Evolutionary conservation across 1,284 basidiomycete species (phyloP), one percentile per base, ranked within the genome.

Genomic region (Naganishia sp.): DNA sequence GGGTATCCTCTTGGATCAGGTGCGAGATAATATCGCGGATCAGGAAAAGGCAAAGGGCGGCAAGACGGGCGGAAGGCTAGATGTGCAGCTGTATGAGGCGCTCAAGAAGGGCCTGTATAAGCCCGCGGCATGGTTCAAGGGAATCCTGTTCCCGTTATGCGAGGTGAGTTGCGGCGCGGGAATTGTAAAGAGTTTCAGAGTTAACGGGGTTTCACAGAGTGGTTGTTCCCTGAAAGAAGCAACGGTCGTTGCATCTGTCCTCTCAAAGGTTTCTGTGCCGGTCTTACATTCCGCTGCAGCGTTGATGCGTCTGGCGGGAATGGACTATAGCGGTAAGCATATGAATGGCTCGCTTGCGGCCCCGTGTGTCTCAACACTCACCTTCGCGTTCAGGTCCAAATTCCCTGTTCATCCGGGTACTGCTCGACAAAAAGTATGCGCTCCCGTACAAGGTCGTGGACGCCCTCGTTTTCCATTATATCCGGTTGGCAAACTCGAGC

Each of bases 381-480:
- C 25, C 4, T 39, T 39, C 13, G 36, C 15, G 10, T 52, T 49
- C 70, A 86, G 92, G 94, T 13, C 90, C 96, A 0, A 97, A 94
- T 72, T 96, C 93, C 13, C 85, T 99, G 31, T 97, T 99, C 82
- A 97, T 99, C 77, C 90, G 96, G 31, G 90, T 99, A 15, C 83
- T 99, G 23, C 83, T 99, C 59, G 96, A 99, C 83, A 99, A 99
- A 81, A 99, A 99, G 80, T 93, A 96, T 77, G 93, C 96, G 63
- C 82, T 99, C 44, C 96, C 96, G 0, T 99, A 95, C 84, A 97
- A 99, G 82, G 95, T 97, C 28, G 88, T 99, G 66, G 96, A 99
- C 75, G 90, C 92, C 3, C 86, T 99, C 65, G 94, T 99, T 16
- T 97, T 96, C 84, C 96, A 99, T 82, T 99, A 94, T 78, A 90